These are phyloP conservation scores for Termitomyces heimii DNA, from an alignment of 768 basidiomycete genomes.

Conservation along the genomic window DNA sequence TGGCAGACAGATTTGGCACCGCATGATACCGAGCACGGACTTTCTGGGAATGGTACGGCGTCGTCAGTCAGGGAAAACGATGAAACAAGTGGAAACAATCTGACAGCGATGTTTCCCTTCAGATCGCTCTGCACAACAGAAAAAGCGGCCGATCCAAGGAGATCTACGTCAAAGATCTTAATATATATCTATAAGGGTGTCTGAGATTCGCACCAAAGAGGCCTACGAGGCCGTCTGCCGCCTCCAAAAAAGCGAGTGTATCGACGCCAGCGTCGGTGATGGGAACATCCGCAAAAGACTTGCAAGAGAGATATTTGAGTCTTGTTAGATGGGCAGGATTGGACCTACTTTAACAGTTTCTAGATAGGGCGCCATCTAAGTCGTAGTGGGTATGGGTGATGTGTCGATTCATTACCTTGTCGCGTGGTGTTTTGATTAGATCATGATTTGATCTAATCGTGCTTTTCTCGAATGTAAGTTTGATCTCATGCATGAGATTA, in stretches of 20 bases:
- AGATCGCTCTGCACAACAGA: constrained; percentile 78
- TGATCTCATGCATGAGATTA: no score
- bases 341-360: constrained; percentile 56
- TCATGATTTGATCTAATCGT: background rate
- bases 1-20: constrained; percentile 55
- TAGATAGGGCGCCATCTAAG: constrained; percentile 68
- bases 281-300: constrained; percentile 95
- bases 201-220: constrained; percentile 69
- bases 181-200: background rate
- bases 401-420: background rate
- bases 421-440: background rate
- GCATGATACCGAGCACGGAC: constrained; percentile 75
- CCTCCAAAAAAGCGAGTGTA: constrained; percentile 83
- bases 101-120: constrained; percentile 85
- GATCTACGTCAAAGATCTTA: constrained; percentile 41
- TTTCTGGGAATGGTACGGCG: constrained; percentile 66
- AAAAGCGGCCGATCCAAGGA: constrained; percentile 85
- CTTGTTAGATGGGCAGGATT: no score
- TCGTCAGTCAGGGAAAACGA: background rate
- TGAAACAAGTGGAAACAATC: constrained; percentile 15
- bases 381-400: background rate
- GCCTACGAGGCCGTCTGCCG: constrained; percentile 80
- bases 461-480: background rate
- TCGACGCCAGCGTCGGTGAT: constrained; percentile 85
- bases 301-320: constrained; percentile 2